Percentiles rank a stretch among this genome's conserved stretches.
phyloP scores from a whole-genome alignment of 23 red algal genomes.

The Gracilaria caudata region DNA sequence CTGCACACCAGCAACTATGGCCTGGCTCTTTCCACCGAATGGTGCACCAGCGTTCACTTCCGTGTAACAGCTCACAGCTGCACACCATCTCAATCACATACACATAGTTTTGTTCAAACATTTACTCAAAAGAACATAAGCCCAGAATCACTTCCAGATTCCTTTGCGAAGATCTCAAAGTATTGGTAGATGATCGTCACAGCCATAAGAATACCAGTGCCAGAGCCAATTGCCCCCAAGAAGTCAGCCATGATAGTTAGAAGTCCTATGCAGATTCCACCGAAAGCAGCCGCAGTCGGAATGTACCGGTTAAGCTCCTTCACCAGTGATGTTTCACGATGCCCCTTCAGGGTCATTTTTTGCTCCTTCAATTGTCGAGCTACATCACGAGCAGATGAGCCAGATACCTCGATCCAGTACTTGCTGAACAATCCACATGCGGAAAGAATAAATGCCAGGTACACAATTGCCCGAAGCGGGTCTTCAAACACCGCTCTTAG shows the following conservation, averaged over 20 bases:
- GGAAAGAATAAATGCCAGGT: slow-evolving; percentile 91
- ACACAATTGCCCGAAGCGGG: slow-evolving; percentile 86
- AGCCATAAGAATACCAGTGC: slow-evolving; percentile 98
- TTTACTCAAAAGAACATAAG: slow-evolving; percentile 83
- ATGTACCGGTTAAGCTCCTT: slow-evolving; percentile 99
- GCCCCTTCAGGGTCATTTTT: slow-evolving; percentile 93
- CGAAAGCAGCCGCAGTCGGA: slow-evolving; percentile 97
- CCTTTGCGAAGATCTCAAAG: slow-evolving; percentile 97
- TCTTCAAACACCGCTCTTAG: slow-evolving; percentile 70
- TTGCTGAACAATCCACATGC: slow-evolving; percentile 94
- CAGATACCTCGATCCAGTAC: slow-evolving; percentile 98
- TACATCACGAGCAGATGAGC: slow-evolving; percentile 95
- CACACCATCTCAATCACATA: background rate
- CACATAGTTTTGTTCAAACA: slow-evolving; percentile 5
- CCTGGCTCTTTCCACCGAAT: background rate
- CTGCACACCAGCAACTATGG: background rate
- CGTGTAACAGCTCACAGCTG: background rate
- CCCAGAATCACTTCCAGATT: slow-evolving; percentile 72
- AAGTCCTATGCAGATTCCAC: slow-evolving; percentile 93
- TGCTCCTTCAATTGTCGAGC: slow-evolving; percentile 95
- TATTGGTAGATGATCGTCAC: slow-evolving; percentile 99
- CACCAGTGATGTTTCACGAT: slow-evolving; percentile 95
- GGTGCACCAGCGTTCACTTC: background rate
- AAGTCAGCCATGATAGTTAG: slow-evolving; percentile 99
- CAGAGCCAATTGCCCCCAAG: slow-evolving; percentile 92